Evolutionary conservation across 192 early-diverging fungal genomes (phyloP).

Genomic region (Pilobolus umbonatus): DNA sequence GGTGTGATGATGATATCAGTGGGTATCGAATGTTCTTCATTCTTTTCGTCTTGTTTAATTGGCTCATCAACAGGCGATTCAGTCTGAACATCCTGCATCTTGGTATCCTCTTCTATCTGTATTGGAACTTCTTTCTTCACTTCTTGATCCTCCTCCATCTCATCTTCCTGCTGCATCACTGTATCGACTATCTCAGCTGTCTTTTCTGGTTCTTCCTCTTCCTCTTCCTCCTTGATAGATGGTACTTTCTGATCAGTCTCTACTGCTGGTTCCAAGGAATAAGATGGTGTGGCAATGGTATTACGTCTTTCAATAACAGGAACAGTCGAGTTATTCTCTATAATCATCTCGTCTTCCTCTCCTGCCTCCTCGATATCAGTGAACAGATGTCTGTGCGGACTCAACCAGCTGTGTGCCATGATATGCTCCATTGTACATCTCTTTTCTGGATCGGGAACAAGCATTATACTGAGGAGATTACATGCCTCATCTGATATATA

Average conservation of each 20-base stretch:
- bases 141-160: not conserved
- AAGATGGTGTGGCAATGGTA: slow-evolving; percentile 2
- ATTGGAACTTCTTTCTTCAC: not conserved
- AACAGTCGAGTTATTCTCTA: slow-evolving; percentile 4
- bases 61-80: not conserved
- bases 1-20: not conserved
- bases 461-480: slow-evolving; percentile 82
- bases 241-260: not conserved
- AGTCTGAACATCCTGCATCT: not conserved
- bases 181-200: not conserved
- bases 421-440: slow-evolving; percentile 71
- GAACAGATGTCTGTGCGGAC: slow-evolving; percentile 20
- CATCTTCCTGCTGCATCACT: not conserved
- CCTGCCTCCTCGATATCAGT: slow-evolving; percentile 13
- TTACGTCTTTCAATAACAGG: slow-evolving; percentile 11
- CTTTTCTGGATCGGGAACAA: slow-evolving; percentile 82
- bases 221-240: slow-evolving; percentile 3
- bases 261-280: not conserved
- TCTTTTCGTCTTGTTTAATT: not conserved
- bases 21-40: not conserved
- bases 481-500: slow-evolving; percentile 70
- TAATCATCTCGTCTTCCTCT: slow-evolving; percentile 1
- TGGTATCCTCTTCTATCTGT: not conserved
- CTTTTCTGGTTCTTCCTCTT: not conserved
- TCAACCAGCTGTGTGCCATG: slow-evolving; percentile 60